Evolutionary conservation across 257 asterid genomes (phyloP).

Genomic region (Penstemon davidsonii): DNA sequence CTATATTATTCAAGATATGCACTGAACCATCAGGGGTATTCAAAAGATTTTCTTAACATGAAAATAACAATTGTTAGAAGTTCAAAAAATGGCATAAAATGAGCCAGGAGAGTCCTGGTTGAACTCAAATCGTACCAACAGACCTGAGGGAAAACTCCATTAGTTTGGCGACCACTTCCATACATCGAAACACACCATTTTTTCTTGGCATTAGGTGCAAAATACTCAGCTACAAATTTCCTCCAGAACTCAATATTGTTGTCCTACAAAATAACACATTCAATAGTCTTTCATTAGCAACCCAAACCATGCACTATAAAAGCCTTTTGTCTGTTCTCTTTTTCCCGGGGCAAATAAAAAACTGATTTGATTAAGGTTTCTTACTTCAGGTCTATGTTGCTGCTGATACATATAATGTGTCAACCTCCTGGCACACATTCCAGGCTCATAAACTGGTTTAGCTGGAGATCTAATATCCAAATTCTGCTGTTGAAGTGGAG

Average conservation of each 20-base stretch:
- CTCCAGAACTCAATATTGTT: conserved; percentile 90
- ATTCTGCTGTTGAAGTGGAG: conserved; percentile 61
- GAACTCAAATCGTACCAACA: conserved; percentile 28
- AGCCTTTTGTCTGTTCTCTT: not conserved
- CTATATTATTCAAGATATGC: not conserved
- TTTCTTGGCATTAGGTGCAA: conserved; percentile 92
- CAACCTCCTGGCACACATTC: conserved; percentile 93
- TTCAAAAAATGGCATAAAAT: conserved; percentile 25
- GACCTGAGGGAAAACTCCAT: conserved; percentile 97
- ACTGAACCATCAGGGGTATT: not conserved
- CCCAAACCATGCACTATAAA: not conserved
- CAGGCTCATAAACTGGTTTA: conserved; percentile 90
- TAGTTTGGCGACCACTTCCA: conserved; percentile 92
- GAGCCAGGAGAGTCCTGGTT: conserved; percentile 17
- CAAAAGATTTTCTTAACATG: not conserved
- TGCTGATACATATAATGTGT: conserved; percentile 97
- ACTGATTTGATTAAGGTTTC: conserved; percentile 11
- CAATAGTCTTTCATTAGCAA: conserved; percentile 21
- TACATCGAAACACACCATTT: conserved; percentile 99
- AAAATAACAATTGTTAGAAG: conserved; percentile 5
- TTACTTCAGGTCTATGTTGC: conserved; percentile 92
- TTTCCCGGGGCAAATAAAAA: not conserved
- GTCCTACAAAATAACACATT: conserved; percentile 53
- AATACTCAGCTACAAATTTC: conserved; percentile 83
- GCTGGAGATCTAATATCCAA: conserved; percentile 58